A percentile compares a stretch with the other conserved stretches of the same genome.
phyloP scores from a whole-genome alignment of 208 protist genomes.

The Tritrichomonas foetus region DNA sequence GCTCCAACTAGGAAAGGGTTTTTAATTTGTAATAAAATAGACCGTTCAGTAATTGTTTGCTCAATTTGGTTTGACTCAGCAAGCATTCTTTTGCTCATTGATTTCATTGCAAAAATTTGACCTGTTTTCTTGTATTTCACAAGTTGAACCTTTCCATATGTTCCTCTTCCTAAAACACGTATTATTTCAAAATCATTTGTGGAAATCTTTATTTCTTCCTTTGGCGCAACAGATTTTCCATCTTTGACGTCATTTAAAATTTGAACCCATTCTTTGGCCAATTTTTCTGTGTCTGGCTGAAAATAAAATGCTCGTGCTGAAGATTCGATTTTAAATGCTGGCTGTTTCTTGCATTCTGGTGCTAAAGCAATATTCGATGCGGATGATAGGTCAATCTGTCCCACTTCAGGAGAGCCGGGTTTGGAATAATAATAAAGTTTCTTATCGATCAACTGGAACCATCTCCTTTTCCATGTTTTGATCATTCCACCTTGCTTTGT shows the following conservation, averaged over 20 bases:
- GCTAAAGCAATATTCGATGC: background rate
- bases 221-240: too few species aligned
- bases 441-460: conserved; percentile 29
- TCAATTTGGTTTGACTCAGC: background rate
- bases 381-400: background rate
- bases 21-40: background rate
- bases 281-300: too few species aligned
- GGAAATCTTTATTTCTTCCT: background rate
- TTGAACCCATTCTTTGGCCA: too few species aligned
- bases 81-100: background rate
- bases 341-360: background rate
- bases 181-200: background rate
- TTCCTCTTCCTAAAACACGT: background rate
- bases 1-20: conserved; percentile 53
- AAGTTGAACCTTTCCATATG: conserved; percentile 22
- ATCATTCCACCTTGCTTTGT: conserved; percentile 39
- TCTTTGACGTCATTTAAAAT: too few species aligned
- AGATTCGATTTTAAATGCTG: background rate
- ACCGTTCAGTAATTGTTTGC: background rate
- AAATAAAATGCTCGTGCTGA: too few species aligned
- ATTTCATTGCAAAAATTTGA: background rate
- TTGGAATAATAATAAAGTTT: conserved; percentile 24
- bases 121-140: conserved; percentile 1
- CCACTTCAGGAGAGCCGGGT: background rate
- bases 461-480: conserved; percentile 45